Evolutionary conservation across 2,329 filamentous ascomycete species (phyloP).

Genomic region (Paecilomyces variotii): DNA sequence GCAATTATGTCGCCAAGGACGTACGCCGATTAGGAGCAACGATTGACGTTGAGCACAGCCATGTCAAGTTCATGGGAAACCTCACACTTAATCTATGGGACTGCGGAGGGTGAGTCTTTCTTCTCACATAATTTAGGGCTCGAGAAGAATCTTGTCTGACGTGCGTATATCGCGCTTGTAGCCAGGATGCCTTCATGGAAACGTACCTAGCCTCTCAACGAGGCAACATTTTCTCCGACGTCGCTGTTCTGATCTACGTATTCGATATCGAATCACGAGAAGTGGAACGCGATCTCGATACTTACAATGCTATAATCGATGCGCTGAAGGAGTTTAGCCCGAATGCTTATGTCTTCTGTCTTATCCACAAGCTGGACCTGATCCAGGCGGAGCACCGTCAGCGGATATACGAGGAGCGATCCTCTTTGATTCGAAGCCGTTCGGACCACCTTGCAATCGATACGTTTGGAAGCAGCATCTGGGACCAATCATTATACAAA

Average conservation of each 20-base stretch:
- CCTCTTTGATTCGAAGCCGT: constrained; percentile 66
- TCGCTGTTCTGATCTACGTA: constrained; percentile 96
- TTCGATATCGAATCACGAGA: constrained; percentile 97
- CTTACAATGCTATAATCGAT: constrained; percentile 82
- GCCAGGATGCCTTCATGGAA: constrained; percentile 97
- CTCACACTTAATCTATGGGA: constrained; percentile 97
- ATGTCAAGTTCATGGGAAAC: constrained; percentile 98
- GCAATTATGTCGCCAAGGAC: constrained; percentile 96
- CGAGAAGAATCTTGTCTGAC: neutral
- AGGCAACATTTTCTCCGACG: constrained; percentile 91
- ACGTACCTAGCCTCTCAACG: constrained; percentile 96
- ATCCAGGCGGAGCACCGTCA: constrained; percentile 73
- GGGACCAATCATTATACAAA: constrained; percentile 97
- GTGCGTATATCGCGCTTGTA: constrained; percentile 20
- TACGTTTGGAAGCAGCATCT: constrained; percentile 92
- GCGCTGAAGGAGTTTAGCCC: constrained; percentile 81
- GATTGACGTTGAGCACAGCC: constrained; percentile 96
- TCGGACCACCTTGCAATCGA: constrained; percentile 67
- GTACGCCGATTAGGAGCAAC: constrained; percentile 87
- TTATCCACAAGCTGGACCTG: constrained; percentile 98
- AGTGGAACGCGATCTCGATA: constrained; percentile 84
- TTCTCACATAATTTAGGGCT: neutral
- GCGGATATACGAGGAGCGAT: constrained; percentile 75
- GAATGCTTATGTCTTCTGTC: constrained; percentile 76
- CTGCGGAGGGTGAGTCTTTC: constrained; percentile 65